These are phyloP conservation scores for Thielaviopsis punctulata DNA, from an alignment of 2,329 filamentous ascomycete species.

Conservation along the genomic window DNA sequence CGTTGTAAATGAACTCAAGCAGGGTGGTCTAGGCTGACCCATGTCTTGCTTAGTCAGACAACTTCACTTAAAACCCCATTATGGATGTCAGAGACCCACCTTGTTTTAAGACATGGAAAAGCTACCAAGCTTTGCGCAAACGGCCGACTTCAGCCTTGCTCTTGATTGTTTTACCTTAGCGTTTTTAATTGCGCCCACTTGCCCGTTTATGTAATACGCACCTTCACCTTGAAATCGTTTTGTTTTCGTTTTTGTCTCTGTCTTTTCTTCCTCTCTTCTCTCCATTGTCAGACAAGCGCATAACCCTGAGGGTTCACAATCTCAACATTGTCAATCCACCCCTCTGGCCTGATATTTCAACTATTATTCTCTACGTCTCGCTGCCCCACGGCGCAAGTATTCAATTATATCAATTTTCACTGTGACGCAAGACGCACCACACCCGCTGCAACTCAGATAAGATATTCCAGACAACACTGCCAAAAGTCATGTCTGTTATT, in stretches of 20 bases:
- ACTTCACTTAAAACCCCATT: neutral
- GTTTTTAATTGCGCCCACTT: neutral
- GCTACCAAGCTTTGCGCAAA: neutral
- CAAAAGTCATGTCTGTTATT: conserved; percentile 39
- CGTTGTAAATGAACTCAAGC: neutral
- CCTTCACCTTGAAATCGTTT: neutral
- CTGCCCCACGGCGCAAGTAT: neutral
- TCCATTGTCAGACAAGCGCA: too few relatives aligned
- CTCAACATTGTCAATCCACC: neutral
- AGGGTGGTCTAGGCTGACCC: neutral
- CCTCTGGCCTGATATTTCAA: neutral
- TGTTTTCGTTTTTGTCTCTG: neutral
- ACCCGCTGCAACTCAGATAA: neutral
- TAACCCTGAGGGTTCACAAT: neutral
- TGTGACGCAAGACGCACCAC: neutral
- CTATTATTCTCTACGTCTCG: neutral
- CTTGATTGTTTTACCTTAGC: neutral
- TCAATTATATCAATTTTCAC: neutral
- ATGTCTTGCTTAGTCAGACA: neutral
- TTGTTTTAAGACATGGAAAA: neutral
- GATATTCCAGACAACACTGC: neutral
- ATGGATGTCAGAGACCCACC: neutral
- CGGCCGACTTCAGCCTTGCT: neutral
- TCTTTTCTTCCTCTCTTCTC: neutral
- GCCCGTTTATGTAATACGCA: neutral